Evolutionary conservation across 208 protist species (phyloP).

Genomic region (Borovskyia barvae): DNA sequence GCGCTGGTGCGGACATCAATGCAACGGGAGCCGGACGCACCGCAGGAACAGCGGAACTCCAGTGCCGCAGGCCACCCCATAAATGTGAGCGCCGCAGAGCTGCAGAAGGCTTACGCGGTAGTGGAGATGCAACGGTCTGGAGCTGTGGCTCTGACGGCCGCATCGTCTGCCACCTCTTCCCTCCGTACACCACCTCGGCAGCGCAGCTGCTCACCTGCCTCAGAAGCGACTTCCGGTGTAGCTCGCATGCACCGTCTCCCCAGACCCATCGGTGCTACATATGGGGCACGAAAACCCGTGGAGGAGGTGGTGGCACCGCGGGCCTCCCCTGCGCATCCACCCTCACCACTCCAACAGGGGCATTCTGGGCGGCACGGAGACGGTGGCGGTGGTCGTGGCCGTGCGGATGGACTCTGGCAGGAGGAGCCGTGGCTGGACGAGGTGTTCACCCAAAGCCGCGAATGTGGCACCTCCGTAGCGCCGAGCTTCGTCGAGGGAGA

Average conservation of each 20-base stretch:
- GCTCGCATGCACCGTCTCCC: no score
- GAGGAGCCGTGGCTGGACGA: conserved; percentile 18
- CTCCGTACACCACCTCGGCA: neutral
- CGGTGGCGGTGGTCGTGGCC: no score
- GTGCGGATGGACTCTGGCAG: neutral
- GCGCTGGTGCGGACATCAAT: neutral
- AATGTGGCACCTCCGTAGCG: neutral
- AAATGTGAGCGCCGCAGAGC: neutral
- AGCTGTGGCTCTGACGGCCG: no score
- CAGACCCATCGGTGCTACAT: no score
- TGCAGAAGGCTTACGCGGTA: neutral
- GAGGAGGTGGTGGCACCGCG: no score
- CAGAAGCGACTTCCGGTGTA: no score
- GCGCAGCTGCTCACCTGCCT: neutral
- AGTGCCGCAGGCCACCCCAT: neutral
- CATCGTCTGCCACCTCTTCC: no score
- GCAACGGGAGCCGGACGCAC: neutral
- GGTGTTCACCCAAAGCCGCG: conserved; percentile 3
- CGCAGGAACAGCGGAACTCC: neutral
- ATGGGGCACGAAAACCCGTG: no score
- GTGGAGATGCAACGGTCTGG: neutral
- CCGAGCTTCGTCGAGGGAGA: no score
- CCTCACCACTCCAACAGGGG: no score
- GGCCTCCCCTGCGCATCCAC: no score
- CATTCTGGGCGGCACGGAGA: no score